phyloP scores from a whole-genome alignment of 768 basidiomycete genomes.

The Lentinula guzmanii region DNA sequence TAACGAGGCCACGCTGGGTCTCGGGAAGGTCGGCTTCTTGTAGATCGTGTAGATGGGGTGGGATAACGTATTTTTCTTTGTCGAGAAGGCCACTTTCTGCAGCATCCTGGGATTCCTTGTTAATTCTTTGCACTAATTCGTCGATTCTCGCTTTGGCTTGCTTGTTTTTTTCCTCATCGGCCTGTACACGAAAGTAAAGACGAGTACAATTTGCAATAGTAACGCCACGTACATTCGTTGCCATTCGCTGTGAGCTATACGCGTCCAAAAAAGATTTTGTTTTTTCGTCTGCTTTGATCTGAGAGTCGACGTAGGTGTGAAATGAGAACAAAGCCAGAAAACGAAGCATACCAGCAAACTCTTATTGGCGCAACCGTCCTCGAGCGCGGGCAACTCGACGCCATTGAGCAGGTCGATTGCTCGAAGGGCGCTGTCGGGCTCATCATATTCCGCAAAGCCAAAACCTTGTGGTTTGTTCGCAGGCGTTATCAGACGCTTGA shows the following conservation, averaged over 20 bases:
- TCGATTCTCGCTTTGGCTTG: slow-evolving; percentile 62
- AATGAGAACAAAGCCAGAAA: neutral
- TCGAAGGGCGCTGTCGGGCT: slow-evolving; percentile 85
- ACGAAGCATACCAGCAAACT: slow-evolving; percentile 58
- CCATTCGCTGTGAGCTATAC: slow-evolving; percentile 72
- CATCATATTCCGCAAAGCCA: slow-evolving; percentile 94
- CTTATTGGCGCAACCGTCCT: slow-evolving; percentile 57
- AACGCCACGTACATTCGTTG: slow-evolving; percentile 62
- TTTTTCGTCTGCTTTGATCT: slow-evolving; percentile 97
- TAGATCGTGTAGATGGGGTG: slow-evolving; percentile 94
- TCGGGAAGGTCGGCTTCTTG: slow-evolving; percentile 97
- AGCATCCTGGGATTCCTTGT: slow-evolving; percentile 65
- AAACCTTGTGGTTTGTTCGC: slow-evolving; percentile 94
- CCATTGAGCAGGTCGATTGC: slow-evolving; percentile 62
- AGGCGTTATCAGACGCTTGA: slow-evolving; percentile 90
- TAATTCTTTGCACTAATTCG: slow-evolving; percentile 64
- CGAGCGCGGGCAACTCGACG: slow-evolving; percentile 55
- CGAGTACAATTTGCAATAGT: neutral
- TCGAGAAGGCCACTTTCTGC: slow-evolving; percentile 70
- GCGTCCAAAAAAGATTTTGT: slow-evolving; percentile 84
- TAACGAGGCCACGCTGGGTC: slow-evolving; percentile 85
- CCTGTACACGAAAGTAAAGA: slow-evolving; percentile 31
- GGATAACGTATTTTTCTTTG: slow-evolving; percentile 85
- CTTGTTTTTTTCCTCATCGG: slow-evolving; percentile 60
- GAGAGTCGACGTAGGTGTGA: slow-evolving; percentile 34